Evolutionary conservation across 345 rosid genomes (phyloP), one percentile per base, ranked within the genome.

Genomic region (Brassica nigra): DNA sequence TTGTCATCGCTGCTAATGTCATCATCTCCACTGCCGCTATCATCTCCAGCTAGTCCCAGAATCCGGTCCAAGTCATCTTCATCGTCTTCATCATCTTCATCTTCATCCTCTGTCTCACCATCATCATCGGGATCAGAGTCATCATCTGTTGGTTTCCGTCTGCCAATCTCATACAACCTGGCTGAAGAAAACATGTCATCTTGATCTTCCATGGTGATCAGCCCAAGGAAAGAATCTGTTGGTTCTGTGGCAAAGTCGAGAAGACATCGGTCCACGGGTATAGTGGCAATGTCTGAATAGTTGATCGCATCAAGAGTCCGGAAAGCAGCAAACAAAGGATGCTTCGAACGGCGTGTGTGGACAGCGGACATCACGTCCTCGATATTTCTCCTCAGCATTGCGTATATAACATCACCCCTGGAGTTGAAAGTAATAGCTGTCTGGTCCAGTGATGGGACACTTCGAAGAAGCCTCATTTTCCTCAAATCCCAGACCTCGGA

Each of bases 401-500:
- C 99, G 76, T 95, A 95, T 78, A 95, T 93, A 36, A 95, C 96
- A 62, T 95, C 98, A 49, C 99, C 99, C 31, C 92, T 81, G 7
- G 88, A 90, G 84, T 95, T 95, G 77, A 95, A 95, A 63, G 91
- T 91, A 75, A 95, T 90, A 70, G 96, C 52, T 42, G 98, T 93
- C 83, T 93, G 97, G 82, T 95, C 98, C 72, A 95, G 75, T 28
- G 98, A 93, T 68, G 98, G 98, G 67, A 95, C 97, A 77, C 94
- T 93, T 69, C 97, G 85, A 30, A 95, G 96, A 37, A 95, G 91
- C 84, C 90, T 89, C 73, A 85, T 86, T 66, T 88, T 91, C 68
- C 99, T 84, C 65, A 95, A 85, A 86, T 95, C 99, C 99, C 99
- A 95, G 42, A 95, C 98, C 87, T 95, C 99, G 0, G 99, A 91